A percentile compares a stretch with the other conserved stretches of the same genome.
These are phyloP conservation scores for Cornus suecica DNA, from an alignment of 148 eudicot genomes.

Conservation along the genomic window DNA sequence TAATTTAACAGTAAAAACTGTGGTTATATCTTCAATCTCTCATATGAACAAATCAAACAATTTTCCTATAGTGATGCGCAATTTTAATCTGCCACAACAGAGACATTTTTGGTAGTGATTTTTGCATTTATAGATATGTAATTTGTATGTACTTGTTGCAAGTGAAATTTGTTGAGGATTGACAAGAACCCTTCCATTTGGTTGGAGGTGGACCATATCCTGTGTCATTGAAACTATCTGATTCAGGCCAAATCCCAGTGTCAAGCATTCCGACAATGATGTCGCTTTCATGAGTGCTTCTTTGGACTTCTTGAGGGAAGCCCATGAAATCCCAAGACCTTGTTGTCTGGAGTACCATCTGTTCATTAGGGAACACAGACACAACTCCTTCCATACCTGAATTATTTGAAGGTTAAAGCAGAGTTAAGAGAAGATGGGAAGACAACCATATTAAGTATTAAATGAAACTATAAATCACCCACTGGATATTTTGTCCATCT, in stretches of 20 bases:
- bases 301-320: constrained; percentile 6
- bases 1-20: too few relatives aligned
- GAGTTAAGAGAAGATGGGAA: not conserved
- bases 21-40: too few relatives aligned
- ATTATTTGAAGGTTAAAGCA: not conserved
- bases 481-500: not conserved
- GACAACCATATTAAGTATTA: not conserved
- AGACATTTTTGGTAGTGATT: too few relatives aligned
- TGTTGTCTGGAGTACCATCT: constrained; percentile 10
- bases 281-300: constrained; percentile 7
- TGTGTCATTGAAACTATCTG: constrained; percentile 23
- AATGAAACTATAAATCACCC: not conserved
- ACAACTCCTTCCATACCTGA: constrained; percentile 17
- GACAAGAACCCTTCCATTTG: constrained; percentile 33
- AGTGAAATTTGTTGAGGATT: constrained; percentile 23
- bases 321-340: constrained; percentile 32
- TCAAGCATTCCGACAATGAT: constrained; percentile 25
- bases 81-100: too few relatives aligned
- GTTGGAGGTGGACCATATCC: constrained; percentile 27
- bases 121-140: too few relatives aligned
- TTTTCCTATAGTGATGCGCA: too few relatives aligned
- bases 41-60: too few relatives aligned
- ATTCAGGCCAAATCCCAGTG: constrained; percentile 29
- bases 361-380: constrained; percentile 19
- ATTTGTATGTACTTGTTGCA: not conserved